Conservation (phyloP, 2,329 filamentous ascomycete genomes). For the Gremmenia infestans region DNA sequence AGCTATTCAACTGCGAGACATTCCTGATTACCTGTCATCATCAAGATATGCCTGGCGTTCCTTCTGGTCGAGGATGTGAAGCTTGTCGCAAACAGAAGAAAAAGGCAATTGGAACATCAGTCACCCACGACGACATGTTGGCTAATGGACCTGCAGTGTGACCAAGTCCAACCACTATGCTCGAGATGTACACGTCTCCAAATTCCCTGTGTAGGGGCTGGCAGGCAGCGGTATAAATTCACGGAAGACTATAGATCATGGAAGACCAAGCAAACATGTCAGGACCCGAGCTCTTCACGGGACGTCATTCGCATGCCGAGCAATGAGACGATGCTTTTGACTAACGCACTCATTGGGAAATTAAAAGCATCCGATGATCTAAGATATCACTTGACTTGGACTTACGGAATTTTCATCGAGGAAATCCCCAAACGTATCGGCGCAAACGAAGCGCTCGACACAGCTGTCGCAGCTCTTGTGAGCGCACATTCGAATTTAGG, state of each 20-base stretch:
- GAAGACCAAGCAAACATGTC: neutral
- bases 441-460: neutral
- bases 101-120: neutral
- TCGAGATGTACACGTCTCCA: neutral
- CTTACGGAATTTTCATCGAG: neutral
- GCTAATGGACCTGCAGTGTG: neutral
- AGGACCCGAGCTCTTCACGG: neutral
- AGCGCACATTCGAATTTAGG: neutral
- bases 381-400: conserved; percentile 1
- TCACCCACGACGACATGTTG: neutral
- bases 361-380: neutral
- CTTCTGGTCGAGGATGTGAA: conserved; percentile 3
- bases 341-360: neutral
- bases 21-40: no score
- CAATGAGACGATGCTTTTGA: neutral
- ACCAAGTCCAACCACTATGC: neutral
- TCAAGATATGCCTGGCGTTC: neutral
- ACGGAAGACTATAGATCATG: neutral
- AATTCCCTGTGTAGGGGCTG: conserved; percentile 1
- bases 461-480: neutral
- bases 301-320: neutral
- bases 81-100: conserved; percentile 6
- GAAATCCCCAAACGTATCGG: conserved; percentile 2
- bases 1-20: no score
- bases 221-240: conserved; percentile 1